phyloP scores from a whole-genome alignment of 176 grass and related monocot genomes.

The Triticum urartu region DNA sequence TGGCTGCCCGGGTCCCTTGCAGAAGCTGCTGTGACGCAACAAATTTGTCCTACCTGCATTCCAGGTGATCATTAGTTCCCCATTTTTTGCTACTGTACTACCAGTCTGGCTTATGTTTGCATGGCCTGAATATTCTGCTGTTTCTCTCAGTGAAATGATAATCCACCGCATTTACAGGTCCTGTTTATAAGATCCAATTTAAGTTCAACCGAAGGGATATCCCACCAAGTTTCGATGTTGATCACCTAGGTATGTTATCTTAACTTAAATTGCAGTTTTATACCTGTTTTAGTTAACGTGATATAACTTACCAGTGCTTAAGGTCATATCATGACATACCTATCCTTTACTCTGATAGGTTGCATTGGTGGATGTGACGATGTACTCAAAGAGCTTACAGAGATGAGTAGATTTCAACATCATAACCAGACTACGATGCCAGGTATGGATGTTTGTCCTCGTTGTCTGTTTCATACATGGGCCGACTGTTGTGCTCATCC shows the following conservation, averaged over 20 bases:
- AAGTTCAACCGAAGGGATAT: conserved; percentile 86
- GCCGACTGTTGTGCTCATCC: not conserved
- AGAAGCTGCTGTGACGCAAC: conserved; percentile 68
- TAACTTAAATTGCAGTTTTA: not conserved
- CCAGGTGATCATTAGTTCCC: conserved; percentile 57
- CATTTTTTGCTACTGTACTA: conserved; percentile 22
- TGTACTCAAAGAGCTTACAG: conserved; percentile 77
- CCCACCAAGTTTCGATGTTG: conserved; percentile 83
- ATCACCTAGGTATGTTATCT: conserved; percentile 73
- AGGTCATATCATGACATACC: not conserved
- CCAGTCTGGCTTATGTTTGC: not conserved
- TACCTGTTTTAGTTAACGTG: not conserved
- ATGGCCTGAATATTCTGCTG: conserved; percentile 4
- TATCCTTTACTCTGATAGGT: conserved; percentile 48
- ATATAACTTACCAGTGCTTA: not conserved
- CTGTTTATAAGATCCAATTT: conserved; percentile 78
- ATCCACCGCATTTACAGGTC: conserved; percentile 47
- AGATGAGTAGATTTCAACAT: conserved; percentile 69
- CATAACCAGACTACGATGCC: conserved; percentile 47
- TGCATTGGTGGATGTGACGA: conserved; percentile 92
- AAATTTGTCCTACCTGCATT: conserved; percentile 75
- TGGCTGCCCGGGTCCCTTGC: conserved; percentile 90
- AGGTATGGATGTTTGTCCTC: conserved; percentile 44
- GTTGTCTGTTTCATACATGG: not conserved
- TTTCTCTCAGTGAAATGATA: conserved; percentile 1